Percentiles rank a stretch among this genome's conserved stretches.
phyloP scores from a whole-genome alignment of 2,329 filamentous ascomycete species.

The Fusarium sp. region DNA sequence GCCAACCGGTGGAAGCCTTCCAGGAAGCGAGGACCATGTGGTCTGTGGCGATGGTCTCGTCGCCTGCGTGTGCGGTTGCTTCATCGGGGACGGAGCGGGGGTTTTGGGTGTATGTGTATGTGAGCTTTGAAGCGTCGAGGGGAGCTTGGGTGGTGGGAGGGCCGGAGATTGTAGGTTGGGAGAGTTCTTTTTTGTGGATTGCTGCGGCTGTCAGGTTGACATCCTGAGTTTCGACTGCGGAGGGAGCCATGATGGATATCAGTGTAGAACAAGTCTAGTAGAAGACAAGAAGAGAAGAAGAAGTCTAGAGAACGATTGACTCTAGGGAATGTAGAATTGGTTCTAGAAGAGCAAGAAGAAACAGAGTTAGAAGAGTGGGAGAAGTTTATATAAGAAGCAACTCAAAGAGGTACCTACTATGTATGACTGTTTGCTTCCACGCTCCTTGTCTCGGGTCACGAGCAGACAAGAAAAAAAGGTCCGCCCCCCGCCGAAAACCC shows the following conservation, averaged over 20 bases:
- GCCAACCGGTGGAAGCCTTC: conserved; percentile 76
- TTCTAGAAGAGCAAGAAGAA: not conserved
- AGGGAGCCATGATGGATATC: conserved; percentile 57
- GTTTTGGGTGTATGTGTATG: conserved; percentile 62
- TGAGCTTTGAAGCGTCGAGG: conserved; percentile 72
- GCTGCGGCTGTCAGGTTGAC: conserved; percentile 65
- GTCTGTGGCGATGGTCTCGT: conserved; percentile 76
- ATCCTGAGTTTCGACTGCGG: conserved; percentile 60
- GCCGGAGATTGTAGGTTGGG: conserved; percentile 50
- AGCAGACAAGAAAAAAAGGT: conserved; percentile 21
- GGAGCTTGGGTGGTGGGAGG: conserved; percentile 64
- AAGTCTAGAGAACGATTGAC: not conserved
- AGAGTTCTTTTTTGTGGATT: conserved; percentile 62
- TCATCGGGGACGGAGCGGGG: conserved; percentile 66
- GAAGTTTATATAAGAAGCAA: conserved; percentile 25
- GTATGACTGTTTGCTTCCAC: conserved; percentile 9
- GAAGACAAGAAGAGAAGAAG: not conserved
- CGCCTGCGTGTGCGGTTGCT: conserved; percentile 59
- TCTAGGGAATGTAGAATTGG: not conserved
- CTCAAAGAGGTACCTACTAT: not conserved
- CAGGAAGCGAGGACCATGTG: conserved; percentile 87
- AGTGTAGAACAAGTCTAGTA: not conserved
- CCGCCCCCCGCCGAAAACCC: conserved; percentile 29
- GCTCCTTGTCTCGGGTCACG: conserved; percentile 14
- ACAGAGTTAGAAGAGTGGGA: not conserved